Percentiles rank a stretch among this genome's conserved stretches.
Evolutionary conservation across 2,329 filamentous ascomycete species (phyloP).

Genomic region (Helotiales sp.): DNA sequence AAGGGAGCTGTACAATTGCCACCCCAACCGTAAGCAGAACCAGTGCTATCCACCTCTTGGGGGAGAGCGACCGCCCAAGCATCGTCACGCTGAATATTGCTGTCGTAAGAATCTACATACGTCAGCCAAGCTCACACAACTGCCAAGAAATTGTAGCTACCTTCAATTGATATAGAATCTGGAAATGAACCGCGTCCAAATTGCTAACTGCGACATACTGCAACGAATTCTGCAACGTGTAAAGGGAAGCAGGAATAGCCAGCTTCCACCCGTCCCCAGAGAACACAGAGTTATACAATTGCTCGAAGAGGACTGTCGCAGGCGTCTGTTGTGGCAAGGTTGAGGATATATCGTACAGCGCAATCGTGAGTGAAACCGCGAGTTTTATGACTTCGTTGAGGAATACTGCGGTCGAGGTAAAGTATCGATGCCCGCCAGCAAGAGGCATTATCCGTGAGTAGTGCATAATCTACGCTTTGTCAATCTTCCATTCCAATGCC

Average conservation of each 20-base stretch:
- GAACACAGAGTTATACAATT: constrained; percentile 80
- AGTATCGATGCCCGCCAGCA: constrained; percentile 80
- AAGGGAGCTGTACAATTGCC: constrained; percentile 79
- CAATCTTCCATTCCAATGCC: constrained; percentile 14
- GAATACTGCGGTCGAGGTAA: constrained; percentile 91
- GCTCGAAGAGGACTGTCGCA: constrained; percentile 75
- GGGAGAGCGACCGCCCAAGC: constrained; percentile 67
- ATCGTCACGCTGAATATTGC: constrained; percentile 83
- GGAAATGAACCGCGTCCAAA: constrained; percentile 87
- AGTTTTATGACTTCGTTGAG: constrained; percentile 92
- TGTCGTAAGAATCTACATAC: constrained; percentile 71
- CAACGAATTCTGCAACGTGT: constrained; percentile 89
- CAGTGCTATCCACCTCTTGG: constrained; percentile 78
- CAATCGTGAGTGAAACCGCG: constrained; percentile 79
- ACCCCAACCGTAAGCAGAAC: constrained; percentile 80
- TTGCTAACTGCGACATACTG: constrained; percentile 93
- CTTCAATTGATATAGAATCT: constrained; percentile 91
- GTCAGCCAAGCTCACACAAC: background rate
- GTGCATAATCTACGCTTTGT: constrained; percentile 71
- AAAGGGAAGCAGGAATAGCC: constrained; percentile 82
- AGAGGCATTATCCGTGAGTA: constrained; percentile 94
- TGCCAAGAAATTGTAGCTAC: constrained; percentile 37
- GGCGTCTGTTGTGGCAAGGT: constrained; percentile 77
- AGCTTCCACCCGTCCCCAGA: constrained; percentile 93
- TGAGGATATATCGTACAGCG: constrained; percentile 82